A percentile compares a stretch with the other conserved stretches of the same genome.
These are phyloP conservation scores for Cyphellophora europaea DNA, from an alignment of 2,329 filamentous ascomycete species.

Conservation along the genomic window DNA sequence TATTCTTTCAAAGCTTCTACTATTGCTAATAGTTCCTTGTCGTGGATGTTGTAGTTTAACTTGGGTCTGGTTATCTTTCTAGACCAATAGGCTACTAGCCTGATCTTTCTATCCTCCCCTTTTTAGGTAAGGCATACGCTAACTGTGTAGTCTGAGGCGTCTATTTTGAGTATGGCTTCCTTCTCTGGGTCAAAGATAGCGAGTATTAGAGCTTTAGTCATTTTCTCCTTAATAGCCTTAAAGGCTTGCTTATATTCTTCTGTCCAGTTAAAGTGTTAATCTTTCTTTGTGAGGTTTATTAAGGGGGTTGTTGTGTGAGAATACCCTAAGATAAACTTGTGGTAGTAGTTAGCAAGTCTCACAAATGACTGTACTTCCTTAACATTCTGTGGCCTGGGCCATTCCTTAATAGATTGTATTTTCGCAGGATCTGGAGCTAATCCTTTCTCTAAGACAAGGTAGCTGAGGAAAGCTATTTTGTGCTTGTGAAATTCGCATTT, in stretches of 20 bases:
- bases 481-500: slow-evolving; percentile 15
- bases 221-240: slow-evolving; percentile 12
- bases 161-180: slow-evolving; percentile 14
- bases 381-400: slow-evolving; percentile 6
- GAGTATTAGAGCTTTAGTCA: slow-evolving; percentile 12
- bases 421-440: slow-evolving; percentile 13
- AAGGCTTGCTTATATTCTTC: slow-evolving; percentile 12
- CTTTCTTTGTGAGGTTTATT: slow-evolving; percentile 14
- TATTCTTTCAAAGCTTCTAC: slow-evolving; percentile 19
- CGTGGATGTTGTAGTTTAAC: slow-evolving; percentile 5
- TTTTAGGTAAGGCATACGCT: slow-evolving; percentile 12
- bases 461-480: slow-evolving; percentile 12
- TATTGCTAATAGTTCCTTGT: slow-evolving; percentile 12
- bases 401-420: slow-evolving; percentile 14
- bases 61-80: slow-evolving; percentile 3
- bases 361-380: slow-evolving; percentile 21
- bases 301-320: slow-evolving; percentile 15
- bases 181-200: slow-evolving; percentile 10
- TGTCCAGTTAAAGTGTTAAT: slow-evolving; percentile 6
- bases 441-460: slow-evolving; percentile 8
- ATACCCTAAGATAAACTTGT: slow-evolving; percentile 22
- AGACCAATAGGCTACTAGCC: slow-evolving; percentile 5
- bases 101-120: slow-evolving; percentile 5
- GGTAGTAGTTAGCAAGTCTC: slow-evolving; percentile 26
- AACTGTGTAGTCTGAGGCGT: slow-evolving; percentile 14